A percentile compares a stretch with the other conserved stretches of the same genome.
Conservation (phyloP, 192 early-diverging fungal species). For the Backusella liffmaniae region DNA sequence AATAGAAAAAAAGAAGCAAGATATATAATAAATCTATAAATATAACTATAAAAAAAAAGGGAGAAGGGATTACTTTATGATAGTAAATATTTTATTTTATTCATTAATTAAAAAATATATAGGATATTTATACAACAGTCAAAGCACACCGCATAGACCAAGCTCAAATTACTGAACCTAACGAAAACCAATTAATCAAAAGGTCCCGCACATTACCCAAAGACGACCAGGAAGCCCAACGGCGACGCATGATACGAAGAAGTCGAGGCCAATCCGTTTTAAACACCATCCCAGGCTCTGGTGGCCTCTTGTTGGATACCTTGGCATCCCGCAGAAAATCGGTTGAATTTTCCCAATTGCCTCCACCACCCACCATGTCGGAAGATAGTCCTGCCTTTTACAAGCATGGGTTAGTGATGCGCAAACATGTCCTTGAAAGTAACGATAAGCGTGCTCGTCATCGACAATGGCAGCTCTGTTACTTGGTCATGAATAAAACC, state of each 20-base stretch:
- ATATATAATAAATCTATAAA: neutral
- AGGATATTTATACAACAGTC: slow-evolving; percentile 9
- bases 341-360: neutral
- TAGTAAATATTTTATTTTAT: neutral
- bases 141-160: slow-evolving; percentile 9
- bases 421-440: slow-evolving; percentile 13
- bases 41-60: neutral
- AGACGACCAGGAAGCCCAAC: neutral
- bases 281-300: neutral
- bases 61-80: neutral
- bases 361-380: neutral
- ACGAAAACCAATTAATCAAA: neutral
- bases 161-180: neutral
- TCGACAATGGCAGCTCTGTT: slow-evolving; percentile 13
- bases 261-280: neutral
- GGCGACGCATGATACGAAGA: neutral
- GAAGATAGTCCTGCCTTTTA: neutral
- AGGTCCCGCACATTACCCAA: neutral
- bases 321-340: neutral
- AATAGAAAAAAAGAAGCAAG: neutral
- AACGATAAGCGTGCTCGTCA: slow-evolving; percentile 7
- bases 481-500: neutral
- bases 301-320: neutral
- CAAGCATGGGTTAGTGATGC: slow-evolving; percentile 8
- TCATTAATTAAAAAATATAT: neutral